These are phyloP conservation scores for Colletotrichum liaoningense DNA, from an alignment of 2,329 filamentous ascomycete genomes.

Conservation along the genomic window DNA sequence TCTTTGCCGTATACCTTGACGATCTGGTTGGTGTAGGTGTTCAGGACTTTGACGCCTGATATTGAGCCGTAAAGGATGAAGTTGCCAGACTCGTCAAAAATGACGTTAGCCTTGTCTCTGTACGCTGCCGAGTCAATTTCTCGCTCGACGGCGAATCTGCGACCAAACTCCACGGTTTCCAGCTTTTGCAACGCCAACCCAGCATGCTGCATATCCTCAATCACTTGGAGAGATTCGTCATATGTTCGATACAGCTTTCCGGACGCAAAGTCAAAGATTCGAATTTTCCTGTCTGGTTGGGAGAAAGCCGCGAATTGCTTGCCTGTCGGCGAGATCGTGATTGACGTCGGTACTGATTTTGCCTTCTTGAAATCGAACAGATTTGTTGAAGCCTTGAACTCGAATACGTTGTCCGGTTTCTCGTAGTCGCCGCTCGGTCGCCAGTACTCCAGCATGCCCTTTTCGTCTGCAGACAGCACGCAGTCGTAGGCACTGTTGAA, in stretches of 20 bases:
- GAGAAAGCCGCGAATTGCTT: conserved; percentile 90
- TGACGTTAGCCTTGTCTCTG: conserved; percentile 81
- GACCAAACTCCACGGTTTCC: conserved; percentile 92
- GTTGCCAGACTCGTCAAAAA: conserved; percentile 96
- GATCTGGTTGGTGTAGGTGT: conserved; percentile 93
- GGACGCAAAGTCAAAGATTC: conserved; percentile 91
- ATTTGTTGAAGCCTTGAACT: conserved; percentile 92
- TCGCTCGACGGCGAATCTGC: conserved; percentile 85
- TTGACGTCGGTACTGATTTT: conserved; percentile 83
- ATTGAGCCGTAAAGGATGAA: conserved; percentile 96
- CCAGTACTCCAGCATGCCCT: conserved; percentile 98
- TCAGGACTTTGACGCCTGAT: conserved; percentile 92
- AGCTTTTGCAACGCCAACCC: conserved; percentile 84
- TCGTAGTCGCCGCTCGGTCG: conserved; percentile 82
- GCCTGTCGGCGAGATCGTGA: conserved; percentile 88
- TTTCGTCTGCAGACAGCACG: conserved; percentile 88
- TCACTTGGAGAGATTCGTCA: conserved; percentile 90
- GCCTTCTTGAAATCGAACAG: conserved; percentile 98
- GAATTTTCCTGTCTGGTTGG: conserved; percentile 91
- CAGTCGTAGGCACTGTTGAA: conserved; percentile 93
- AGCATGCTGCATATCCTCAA: conserved; percentile 96
- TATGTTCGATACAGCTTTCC: conserved; percentile 93
- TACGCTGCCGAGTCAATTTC: conserved; percentile 81
- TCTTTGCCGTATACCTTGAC: conserved; percentile 92
- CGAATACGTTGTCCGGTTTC: conserved; percentile 91